These are phyloP conservation scores for Decorospora gaudefroyi DNA, from an alignment of 2,329 filamentous ascomycete species.

Conservation along the genomic window DNA sequence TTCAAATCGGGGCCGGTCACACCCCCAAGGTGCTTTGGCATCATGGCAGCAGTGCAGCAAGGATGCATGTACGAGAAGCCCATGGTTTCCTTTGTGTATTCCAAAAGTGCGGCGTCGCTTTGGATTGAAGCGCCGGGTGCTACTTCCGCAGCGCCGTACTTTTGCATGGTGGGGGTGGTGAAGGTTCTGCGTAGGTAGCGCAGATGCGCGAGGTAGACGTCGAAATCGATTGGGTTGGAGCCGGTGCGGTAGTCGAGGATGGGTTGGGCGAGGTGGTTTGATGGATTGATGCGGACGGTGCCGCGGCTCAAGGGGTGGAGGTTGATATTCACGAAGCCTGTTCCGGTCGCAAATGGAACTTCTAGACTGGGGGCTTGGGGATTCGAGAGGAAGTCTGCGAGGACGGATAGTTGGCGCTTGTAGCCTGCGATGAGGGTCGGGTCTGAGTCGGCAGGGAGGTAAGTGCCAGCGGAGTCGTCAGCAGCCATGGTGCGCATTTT, in stretches of 20 bases:
- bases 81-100: slow-evolving; percentile 5
- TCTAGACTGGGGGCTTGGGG: slow-evolving; percentile 9
- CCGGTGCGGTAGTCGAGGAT: slow-evolving; percentile 36
- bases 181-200: slow-evolving; percentile 5
- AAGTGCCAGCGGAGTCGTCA: not conserved
- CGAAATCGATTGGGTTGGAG: slow-evolving; percentile 34
- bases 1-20: slow-evolving; percentile 6
- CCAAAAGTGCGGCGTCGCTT: slow-evolving; percentile 4
- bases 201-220: slow-evolving; percentile 10
- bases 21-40: not conserved
- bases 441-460: slow-evolving; percentile 8
- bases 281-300: slow-evolving; percentile 28
- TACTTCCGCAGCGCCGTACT: slow-evolving; percentile 5
- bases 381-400: slow-evolving; percentile 6
- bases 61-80: slow-evolving; percentile 11
- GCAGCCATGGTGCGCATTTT: slow-evolving; percentile 1
- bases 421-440: slow-evolving; percentile 10
- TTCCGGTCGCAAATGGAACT: slow-evolving; percentile 10
- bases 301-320: slow-evolving; percentile 26
- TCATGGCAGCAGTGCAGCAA: slow-evolving; percentile 14
- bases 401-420: slow-evolving; percentile 6
- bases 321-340: not conserved
- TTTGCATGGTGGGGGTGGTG: slow-evolving; percentile 4
- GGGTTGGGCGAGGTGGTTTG: slow-evolving; percentile 23
- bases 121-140: slow-evolving; percentile 6